Evolutionary conservation across 108 stramenopile species (phyloP).

Genomic region (Skeletonema costatum): DNA sequence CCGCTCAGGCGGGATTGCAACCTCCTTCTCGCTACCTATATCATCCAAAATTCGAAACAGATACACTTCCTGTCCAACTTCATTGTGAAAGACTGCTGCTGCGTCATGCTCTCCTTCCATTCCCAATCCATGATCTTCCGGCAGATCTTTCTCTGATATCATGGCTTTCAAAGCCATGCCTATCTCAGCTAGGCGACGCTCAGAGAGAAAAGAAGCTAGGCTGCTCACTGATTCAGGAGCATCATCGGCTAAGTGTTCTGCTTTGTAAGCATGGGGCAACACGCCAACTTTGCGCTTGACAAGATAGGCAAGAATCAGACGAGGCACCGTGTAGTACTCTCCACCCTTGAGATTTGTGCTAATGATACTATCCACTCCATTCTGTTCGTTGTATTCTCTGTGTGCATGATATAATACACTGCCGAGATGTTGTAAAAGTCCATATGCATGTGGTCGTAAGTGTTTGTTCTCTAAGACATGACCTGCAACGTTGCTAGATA

Average conservation of each 20-base stretch:
- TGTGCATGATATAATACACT: slow-evolving; percentile 32
- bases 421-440: slow-evolving; percentile 33
- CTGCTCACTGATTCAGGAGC: slow-evolving; percentile 41
- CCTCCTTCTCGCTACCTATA: slow-evolving; percentile 6
- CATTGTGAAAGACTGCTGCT: slow-evolving; percentile 42
- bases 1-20: slow-evolving; percentile 2
- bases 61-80: slow-evolving; percentile 20
- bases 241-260: slow-evolving; percentile 44
- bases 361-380: neutral
- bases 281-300: slow-evolving; percentile 29
- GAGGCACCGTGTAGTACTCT: slow-evolving; percentile 44
- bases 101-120: slow-evolving; percentile 31
- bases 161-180: slow-evolving; percentile 31
- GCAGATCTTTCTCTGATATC: slow-evolving; percentile 32
- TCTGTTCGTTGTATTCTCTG: slow-evolving; percentile 14
- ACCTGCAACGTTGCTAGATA: slow-evolving; percentile 40
- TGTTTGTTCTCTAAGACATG: slow-evolving; percentile 26
- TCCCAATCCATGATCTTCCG: slow-evolving; percentile 42
- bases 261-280: slow-evolving; percentile 40
- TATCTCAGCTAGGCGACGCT: slow-evolving; percentile 43
- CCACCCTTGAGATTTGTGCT: slow-evolving; percentile 10
- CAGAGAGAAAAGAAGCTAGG: slow-evolving; percentile 21
- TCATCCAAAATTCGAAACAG: neutral
- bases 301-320: slow-evolving; percentile 39
- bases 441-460: slow-evolving; percentile 27